Percentiles rank a stretch among this genome's conserved stretches.
Evolutionary conservation across 768 basidiomycete genomes (phyloP).

Genomic region (Psilocybe tampanensis): DNA sequence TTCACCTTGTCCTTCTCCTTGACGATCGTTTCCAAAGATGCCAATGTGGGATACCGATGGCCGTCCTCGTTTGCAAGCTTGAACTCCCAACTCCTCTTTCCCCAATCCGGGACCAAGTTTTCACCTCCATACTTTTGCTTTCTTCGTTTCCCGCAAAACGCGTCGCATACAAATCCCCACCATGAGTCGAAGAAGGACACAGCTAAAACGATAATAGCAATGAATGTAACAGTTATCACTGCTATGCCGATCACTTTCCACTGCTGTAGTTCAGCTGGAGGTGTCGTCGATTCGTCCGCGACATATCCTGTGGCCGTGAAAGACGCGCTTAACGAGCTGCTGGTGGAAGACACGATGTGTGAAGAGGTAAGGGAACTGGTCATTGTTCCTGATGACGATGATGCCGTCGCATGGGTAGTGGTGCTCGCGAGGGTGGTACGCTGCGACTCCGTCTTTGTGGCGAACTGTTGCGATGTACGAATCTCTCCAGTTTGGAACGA

Average conservation of each 20-base stretch:
- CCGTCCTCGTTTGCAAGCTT: conserved; percentile 48
- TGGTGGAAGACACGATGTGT: neutral
- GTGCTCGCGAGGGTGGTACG: neutral
- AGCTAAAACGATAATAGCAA: conserved; percentile 56
- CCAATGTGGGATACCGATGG: conserved; percentile 47
- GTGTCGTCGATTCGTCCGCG: conserved; percentile 27
- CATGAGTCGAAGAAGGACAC: conserved; percentile 74
- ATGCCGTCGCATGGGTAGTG: neutral
- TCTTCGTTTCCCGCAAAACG: conserved; percentile 41
- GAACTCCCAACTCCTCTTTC: conserved; percentile 61
- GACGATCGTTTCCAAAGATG: conserved; percentile 39
- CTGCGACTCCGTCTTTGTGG: neutral
- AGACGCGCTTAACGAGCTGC: neutral
- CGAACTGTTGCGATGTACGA: neutral
- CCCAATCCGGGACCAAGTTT: conserved; percentile 65
- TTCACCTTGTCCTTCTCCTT: conserved; percentile 28
- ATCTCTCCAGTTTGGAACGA: neutral
- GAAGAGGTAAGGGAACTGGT: neutral
- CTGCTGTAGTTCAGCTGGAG: conserved; percentile 47
- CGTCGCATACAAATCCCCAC: conserved; percentile 60
- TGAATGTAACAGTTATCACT: conserved; percentile 60
- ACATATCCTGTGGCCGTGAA: conserved; percentile 5
- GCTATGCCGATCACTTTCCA: conserved; percentile 76
- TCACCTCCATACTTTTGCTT: conserved; percentile 37
- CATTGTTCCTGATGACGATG: neutral